Base-by-base conservation (phyloP, 164 flowering plant species). In the Tetrastigma voinierianum region DNA sequence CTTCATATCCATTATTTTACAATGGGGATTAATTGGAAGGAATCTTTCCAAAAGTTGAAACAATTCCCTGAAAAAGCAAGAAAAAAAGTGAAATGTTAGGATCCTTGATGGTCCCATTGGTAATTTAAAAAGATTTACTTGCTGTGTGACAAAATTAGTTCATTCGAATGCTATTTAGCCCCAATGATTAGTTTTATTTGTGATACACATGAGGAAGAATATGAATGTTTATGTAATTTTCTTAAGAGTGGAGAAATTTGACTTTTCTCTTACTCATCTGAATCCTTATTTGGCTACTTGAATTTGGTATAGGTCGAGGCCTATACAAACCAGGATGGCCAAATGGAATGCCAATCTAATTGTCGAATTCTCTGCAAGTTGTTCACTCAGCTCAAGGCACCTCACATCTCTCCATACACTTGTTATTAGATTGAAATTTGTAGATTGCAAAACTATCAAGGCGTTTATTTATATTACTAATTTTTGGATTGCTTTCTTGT, bases 341-440 rank as follows among this genome's bases (percentile, higher is more conserved):
- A 51, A 25, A 23, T 20, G 25, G 68, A 75, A 70, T 84, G 74
- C 93, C 93, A 0, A 21, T 72, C 25, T 81, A 75, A 87, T 51
- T 68, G 76, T 16, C 76, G 77, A 77, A 83, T 88, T 64, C 79
- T 80, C 23, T 88, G 93, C 71, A 67, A 58, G 93, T 88, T 51
- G 79, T 86, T 15, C 0, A 68, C 73, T 46, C 73, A 69, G 58
- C 75, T 84, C 9, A 74, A 85, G 90, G 92, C 86, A 60, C 9
- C 3, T 9, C 4, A 3, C 10, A 44, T 59, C 47, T 51, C 8
- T 23, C 46, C 13, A 9, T 13, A 25, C 2, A 10, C 4, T 40
- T 47, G 14, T 52, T 43, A 19, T 20, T n/a, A 51, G 23, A 11
- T 10, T 51, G 19, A 24, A 16, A n/a, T n/a, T 19, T 52, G 3